Conservation (phyloP, 345 rosid genomes). For the Leavenworthia alabamica region DNA sequence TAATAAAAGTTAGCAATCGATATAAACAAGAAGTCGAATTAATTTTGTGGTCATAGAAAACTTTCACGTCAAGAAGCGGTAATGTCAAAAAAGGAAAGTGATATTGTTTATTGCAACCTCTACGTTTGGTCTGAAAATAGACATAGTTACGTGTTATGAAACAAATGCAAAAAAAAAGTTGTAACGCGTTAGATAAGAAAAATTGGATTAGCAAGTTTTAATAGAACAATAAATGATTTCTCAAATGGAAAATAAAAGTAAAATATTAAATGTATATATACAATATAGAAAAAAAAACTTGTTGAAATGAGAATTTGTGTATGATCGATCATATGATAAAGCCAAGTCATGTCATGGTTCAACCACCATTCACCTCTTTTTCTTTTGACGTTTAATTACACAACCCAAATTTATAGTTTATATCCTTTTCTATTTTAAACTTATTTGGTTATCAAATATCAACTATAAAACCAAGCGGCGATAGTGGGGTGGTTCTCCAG, state of each 20-base stretch:
- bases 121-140: constrained; percentile 8
- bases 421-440: constrained; percentile 1
- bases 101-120: constrained; percentile 3
- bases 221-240: constrained; percentile 19
- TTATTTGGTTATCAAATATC: constrained; percentile 17
- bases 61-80: neutral
- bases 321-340: constrained; percentile 23
- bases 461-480: too few relatives aligned
- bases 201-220: constrained; percentile 6
- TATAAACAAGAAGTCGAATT: neutral
- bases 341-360: constrained; percentile 46
- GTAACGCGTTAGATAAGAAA: constrained; percentile 27
- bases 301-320: constrained; percentile 5
- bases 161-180: neutral
- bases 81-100: neutral
- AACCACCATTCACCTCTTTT: constrained; percentile 68
- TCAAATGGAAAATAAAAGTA: constrained; percentile 4
- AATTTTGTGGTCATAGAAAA: neutral
- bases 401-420: constrained; percentile 33
- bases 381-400: constrained; percentile 53
- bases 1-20: too few relatives aligned
- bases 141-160: constrained; percentile 17
- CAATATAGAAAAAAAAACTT: constrained; percentile 1
- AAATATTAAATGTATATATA: neutral
- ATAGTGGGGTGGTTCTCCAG: too few relatives aligned